Percentiles rank a stretch among this genome's conserved stretches.
phyloP scores from a whole-genome alignment of 2,329 filamentous ascomycete genomes.

The Fusarium piperis region DNA sequence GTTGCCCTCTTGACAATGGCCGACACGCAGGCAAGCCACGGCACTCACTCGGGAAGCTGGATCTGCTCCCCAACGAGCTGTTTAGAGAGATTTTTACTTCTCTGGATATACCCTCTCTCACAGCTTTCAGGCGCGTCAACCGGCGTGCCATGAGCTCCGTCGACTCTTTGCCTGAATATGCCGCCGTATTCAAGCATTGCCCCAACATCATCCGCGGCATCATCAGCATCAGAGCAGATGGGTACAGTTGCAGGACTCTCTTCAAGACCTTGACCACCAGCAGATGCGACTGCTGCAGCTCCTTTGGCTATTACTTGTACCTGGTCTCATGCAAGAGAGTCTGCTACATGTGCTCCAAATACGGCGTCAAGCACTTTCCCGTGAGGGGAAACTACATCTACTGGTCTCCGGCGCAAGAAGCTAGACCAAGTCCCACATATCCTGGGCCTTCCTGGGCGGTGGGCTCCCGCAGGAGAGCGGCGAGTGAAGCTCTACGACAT shows the following conservation, averaged over 20 bases:
- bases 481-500: background rate
- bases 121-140: slow-evolving; percentile 48
- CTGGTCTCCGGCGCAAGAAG: background rate
- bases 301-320: slow-evolving; percentile 41
- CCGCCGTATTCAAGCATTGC: slow-evolving; percentile 40
- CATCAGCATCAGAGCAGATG: slow-evolving; percentile 44
- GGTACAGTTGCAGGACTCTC: slow-evolving; percentile 45
- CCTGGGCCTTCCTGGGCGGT: background rate
- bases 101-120: slow-evolving; percentile 47
- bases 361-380: background rate
- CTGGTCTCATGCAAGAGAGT: slow-evolving; percentile 40
- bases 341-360: slow-evolving; percentile 50
- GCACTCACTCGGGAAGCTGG: slow-evolving; percentile 37
- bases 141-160: slow-evolving; percentile 46
- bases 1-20: slow-evolving; percentile 40
- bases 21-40: slow-evolving; percentile 3
- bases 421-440: background rate
- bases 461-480: background rate
- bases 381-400: background rate
- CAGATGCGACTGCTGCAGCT: slow-evolving; percentile 48
- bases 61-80: slow-evolving; percentile 44
- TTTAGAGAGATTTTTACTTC: slow-evolving; percentile 39
- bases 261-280: slow-evolving; percentile 45
- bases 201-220: slow-evolving; percentile 45
- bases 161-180: slow-evolving; percentile 48